A percentile compares a stretch with the other conserved stretches of the same genome.
Conservation (phyloP, 2,329 filamentous ascomycete species). For the Boeremia exigua region DNA sequence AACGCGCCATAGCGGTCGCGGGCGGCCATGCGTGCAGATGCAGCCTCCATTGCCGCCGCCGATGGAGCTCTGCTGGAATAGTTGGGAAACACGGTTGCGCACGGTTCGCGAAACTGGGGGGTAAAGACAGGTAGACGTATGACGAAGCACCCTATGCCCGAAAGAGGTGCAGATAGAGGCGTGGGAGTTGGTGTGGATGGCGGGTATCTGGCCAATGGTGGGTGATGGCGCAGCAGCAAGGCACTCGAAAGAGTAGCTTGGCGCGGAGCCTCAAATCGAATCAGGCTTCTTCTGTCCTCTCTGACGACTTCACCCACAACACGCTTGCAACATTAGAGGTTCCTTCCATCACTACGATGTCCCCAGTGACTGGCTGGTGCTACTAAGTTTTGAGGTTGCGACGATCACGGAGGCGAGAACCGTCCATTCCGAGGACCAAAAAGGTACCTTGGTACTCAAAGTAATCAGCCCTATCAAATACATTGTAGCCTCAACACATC, state of each 20-base stretch:
- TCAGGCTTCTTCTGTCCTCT: background rate
- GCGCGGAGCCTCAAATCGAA: background rate
- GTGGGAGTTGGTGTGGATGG: constrained; percentile 12
- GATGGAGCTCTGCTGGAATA: constrained; percentile 19
- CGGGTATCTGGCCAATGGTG: constrained; percentile 13
- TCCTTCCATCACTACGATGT: too few species aligned
- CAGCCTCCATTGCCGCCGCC: constrained; percentile 74
- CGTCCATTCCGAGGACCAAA: too few species aligned
- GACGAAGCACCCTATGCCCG: constrained; percentile 18
- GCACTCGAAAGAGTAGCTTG: background rate
- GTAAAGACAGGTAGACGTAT: constrained; percentile 16
- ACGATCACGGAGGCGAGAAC: too few species aligned
- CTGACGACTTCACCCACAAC: background rate
- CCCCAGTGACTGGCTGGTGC: too few species aligned
- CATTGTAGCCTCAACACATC: too few species aligned
- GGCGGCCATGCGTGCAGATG: constrained; percentile 92
- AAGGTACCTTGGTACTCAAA: too few species aligned
- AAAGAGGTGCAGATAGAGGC: constrained; percentile 16
- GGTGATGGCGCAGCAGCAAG: background rate
- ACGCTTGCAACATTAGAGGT: too few species aligned
- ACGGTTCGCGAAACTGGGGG: constrained; percentile 11
- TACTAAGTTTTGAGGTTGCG: too few species aligned
- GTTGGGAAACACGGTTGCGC: constrained; percentile 21
- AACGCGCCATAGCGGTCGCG: constrained; percentile 91
- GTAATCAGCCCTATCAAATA: too few species aligned